These are phyloP conservation scores for Simplicillium aogashimaense DNA, from an alignment of 2,329 filamentous ascomycete genomes.

Conservation along the genomic window DNA sequence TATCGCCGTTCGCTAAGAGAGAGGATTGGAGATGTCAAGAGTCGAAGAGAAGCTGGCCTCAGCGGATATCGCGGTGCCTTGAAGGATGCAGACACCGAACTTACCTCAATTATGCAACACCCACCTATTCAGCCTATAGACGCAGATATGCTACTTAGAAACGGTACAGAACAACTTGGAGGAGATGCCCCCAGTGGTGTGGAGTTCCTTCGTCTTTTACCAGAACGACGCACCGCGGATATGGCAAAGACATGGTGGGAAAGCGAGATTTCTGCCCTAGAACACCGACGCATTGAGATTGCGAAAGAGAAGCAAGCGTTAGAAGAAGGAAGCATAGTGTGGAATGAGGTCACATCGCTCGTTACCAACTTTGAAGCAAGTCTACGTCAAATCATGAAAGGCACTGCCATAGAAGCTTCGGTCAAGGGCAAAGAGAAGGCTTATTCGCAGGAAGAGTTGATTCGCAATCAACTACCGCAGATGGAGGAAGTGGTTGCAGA, in stretches of 20 bases:
- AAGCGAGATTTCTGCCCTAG: slow-evolving; percentile 47
- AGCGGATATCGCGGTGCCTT: slow-evolving; percentile 62
- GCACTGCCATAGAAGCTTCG: slow-evolving; percentile 4
- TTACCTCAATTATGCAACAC: slow-evolving; percentile 46
- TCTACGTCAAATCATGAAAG: slow-evolving; percentile 46
- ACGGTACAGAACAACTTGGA: slow-evolving; percentile 11
- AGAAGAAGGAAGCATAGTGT: slow-evolving; percentile 56
- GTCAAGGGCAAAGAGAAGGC: slow-evolving; percentile 20
- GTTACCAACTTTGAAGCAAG: slow-evolving; percentile 56
- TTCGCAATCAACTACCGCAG: slow-evolving; percentile 37
- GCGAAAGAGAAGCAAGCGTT: slow-evolving; percentile 55
- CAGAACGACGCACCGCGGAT: slow-evolving; percentile 55
- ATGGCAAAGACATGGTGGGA: slow-evolving; percentile 67
- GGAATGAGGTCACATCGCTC: slow-evolving; percentile 50
- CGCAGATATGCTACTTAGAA: slow-evolving; percentile 22
- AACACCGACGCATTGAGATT: slow-evolving; percentile 43
- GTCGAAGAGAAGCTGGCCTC: slow-evolving; percentile 58
- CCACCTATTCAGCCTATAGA: slow-evolving; percentile 47
- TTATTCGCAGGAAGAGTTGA: slow-evolving; percentile 23
- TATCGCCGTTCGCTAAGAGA: slow-evolving; percentile 48
- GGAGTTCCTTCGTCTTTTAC: slow-evolving; percentile 51
- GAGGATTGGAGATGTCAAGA: slow-evolving; percentile 53
- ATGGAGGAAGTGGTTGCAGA: slow-evolving; percentile 47
- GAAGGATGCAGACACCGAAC: slow-evolving; percentile 53
- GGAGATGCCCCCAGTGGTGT: slow-evolving; percentile 22